Evolutionary conservation across 306 rosid genomes (phyloP).

Genomic region (barrel medic (Medicago truncatula)): DNA sequence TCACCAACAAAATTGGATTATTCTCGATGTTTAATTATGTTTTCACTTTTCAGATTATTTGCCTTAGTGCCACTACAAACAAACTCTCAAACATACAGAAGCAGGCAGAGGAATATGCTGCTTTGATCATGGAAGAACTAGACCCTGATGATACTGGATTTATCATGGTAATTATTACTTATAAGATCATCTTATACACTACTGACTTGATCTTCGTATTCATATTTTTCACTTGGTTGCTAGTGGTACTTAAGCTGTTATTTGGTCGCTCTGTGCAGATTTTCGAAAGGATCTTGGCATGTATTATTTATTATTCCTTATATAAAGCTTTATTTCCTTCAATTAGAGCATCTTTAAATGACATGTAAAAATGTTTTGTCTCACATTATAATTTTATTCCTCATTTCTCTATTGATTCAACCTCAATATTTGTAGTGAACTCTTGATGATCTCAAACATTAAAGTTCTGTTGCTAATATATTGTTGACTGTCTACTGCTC

Average conservation of each 20-base stretch:
- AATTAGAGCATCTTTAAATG: background rate
- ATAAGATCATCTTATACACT: background rate
- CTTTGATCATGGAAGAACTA: slow-evolving; percentile 77
- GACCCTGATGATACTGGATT: slow-evolving; percentile 67
- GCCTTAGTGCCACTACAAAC: slow-evolving; percentile 73
- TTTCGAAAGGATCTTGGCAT: background rate
- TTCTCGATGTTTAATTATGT: slow-evolving; percentile 31
- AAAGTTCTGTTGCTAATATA: no score
- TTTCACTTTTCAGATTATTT: slow-evolving; percentile 55
- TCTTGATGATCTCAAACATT: background rate
- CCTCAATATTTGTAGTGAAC: background rate
- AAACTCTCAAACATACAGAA: slow-evolving; percentile 65
- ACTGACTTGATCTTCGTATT: background rate
- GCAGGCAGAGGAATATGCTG: slow-evolving; percentile 76
- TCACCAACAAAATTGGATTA: slow-evolving; percentile 3
- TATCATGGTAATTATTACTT: slow-evolving; percentile 60
- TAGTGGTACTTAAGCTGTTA: background rate
- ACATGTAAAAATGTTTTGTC: background rate
- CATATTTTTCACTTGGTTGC: background rate
- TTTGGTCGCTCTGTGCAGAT: background rate
- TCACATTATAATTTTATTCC: background rate
- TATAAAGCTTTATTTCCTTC: background rate
- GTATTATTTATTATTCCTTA: background rate
- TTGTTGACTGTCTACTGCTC: no score
- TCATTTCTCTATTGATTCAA: background rate